These are phyloP conservation scores for Candida saitoana DNA, from an alignment of 805 yeast genomes.

Conservation along the genomic window DNA sequence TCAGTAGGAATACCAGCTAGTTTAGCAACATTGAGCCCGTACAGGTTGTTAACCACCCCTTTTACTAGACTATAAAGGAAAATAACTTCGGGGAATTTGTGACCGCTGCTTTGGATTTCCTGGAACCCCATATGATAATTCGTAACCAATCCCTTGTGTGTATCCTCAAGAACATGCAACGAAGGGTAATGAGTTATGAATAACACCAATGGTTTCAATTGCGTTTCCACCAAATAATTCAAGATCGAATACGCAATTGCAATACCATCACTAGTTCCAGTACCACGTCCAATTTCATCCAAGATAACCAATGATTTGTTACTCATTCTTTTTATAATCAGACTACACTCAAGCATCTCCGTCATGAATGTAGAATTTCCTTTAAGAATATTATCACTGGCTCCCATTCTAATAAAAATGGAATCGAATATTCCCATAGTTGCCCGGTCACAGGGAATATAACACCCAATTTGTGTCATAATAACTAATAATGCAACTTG, in stretches of 20 bases:
- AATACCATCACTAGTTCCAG: constrained; percentile 67
- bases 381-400: constrained; percentile 67
- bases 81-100: constrained; percentile 34
- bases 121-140: constrained; percentile 73
- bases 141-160: constrained; percentile 37
- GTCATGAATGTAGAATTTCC: constrained; percentile 85
- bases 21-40: constrained; percentile 82
- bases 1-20: constrained; percentile 57
- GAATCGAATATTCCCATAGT: constrained; percentile 67
- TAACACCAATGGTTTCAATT: constrained; percentile 50
- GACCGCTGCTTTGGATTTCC: constrained; percentile 28
- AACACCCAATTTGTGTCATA: constrained; percentile 76
- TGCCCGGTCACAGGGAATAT: constrained; percentile 63
- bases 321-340: constrained; percentile 52
- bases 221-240: constrained; percentile 45
- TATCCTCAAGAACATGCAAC: constrained; percentile 48
- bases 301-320: constrained; percentile 56
- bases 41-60: constrained; percentile 53
- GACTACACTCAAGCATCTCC: constrained; percentile 64
- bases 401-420: constrained; percentile 81
- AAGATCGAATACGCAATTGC: constrained; percentile 75
- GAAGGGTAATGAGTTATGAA: constrained; percentile 85
- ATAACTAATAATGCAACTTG: constrained; percentile 68
- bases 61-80: constrained; percentile 34
- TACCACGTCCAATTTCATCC: constrained; percentile 84